Conservation (phyloP, 768 basidiomycete genomes). For the Dictyophora rubrovolvata region DNA sequence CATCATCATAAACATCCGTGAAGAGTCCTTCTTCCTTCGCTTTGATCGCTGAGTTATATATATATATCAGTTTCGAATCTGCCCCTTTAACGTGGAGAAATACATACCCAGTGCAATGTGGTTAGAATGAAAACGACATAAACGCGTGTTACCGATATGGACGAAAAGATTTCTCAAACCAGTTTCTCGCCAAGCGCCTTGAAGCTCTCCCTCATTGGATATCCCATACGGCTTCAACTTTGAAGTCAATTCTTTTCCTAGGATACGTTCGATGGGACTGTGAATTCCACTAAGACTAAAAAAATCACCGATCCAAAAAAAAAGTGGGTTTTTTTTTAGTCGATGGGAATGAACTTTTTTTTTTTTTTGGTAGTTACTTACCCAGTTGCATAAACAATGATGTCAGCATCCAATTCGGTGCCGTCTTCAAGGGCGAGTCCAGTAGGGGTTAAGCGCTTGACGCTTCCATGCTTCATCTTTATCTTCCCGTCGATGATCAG, state of each 20-base stretch:
- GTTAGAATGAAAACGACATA: constrained; percentile 55
- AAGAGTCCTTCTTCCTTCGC: constrained; percentile 45
- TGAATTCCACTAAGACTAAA: constrained; percentile 36
- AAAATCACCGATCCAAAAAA: too few species aligned
- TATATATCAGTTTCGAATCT: not conserved
- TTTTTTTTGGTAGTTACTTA: too few species aligned
- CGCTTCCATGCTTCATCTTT: constrained; percentile 55
- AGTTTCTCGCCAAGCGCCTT: constrained; percentile 40
- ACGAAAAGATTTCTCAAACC: constrained; percentile 46
- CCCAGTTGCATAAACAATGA: constrained; percentile 55
- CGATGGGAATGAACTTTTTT: constrained; percentile 8
- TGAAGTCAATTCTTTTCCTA: constrained; percentile 35
- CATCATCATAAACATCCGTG: constrained; percentile 5
- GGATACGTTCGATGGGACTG: constrained; percentile 32
- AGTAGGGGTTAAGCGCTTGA: constrained; percentile 32
- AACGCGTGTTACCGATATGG: constrained; percentile 38
- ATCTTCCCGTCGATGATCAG: constrained; percentile 58
- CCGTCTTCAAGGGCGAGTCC: constrained; percentile 42
- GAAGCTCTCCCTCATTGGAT: constrained; percentile 52
- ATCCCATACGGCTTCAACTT: constrained; percentile 53
- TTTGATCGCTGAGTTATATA: constrained; percentile 46
- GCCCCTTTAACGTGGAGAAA: not conserved
- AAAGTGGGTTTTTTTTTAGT: not conserved
- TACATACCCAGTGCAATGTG: constrained; percentile 55
- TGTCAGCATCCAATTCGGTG: constrained; percentile 36